Percentiles rank a stretch among this genome's conserved stretches.
These are phyloP conservation scores for Phylloporus arenicola DNA, from an alignment of 768 basidiomycete genomes.

Conservation along the genomic window DNA sequence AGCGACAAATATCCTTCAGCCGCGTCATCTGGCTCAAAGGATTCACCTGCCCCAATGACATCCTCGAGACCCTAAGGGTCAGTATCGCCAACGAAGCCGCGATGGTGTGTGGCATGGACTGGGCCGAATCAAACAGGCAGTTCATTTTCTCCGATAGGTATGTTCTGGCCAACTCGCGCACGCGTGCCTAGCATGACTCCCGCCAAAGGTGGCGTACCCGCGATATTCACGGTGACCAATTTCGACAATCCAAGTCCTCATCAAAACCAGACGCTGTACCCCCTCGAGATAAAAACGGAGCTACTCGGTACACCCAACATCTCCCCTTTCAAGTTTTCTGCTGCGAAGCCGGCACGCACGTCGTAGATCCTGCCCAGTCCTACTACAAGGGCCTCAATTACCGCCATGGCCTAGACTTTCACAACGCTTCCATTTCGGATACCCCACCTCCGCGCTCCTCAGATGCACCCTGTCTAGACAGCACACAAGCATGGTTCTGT, in stretches of 20 bases:
- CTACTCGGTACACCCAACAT: slow-evolving; percentile 81
- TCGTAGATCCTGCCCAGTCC: slow-evolving; percentile 92
- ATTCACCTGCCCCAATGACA: slow-evolving; percentile 98
- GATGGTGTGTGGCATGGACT: slow-evolving; percentile 99
- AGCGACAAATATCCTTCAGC: slow-evolving; percentile 76
- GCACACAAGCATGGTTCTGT: slow-evolving; percentile 97
- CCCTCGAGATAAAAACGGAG: slow-evolving; percentile 79
- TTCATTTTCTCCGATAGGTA: slow-evolving; percentile 98
- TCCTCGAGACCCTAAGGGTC: slow-evolving; percentile 91
- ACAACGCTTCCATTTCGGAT: slow-evolving; percentile 70
- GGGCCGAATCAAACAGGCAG: slow-evolving; percentile 96
- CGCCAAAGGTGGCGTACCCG: slow-evolving; percentile 84
- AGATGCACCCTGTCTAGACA: slow-evolving; percentile 89
- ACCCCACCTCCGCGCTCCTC: slow-evolving; percentile 52
- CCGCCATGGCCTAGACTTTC: slow-evolving; percentile 74
- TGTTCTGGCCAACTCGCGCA: slow-evolving; percentile 16
- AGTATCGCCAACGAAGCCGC: slow-evolving; percentile 88
- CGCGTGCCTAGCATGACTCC: not conserved
- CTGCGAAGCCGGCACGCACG: slow-evolving; percentile 96
- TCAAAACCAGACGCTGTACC: slow-evolving; percentile 88
- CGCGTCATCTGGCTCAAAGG: slow-evolving; percentile 97
- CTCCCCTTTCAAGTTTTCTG: slow-evolving; percentile 98
- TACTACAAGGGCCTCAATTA: slow-evolving; percentile 91
- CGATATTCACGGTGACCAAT: slow-evolving; percentile 97
- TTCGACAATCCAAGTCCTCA: slow-evolving; percentile 93